A percentile compares a stretch with the other conserved stretches of the same genome.
These are phyloP conservation scores for Bacterosira constricta DNA, from an alignment of 108 stramenopile species.

Conservation along the genomic window DNA sequence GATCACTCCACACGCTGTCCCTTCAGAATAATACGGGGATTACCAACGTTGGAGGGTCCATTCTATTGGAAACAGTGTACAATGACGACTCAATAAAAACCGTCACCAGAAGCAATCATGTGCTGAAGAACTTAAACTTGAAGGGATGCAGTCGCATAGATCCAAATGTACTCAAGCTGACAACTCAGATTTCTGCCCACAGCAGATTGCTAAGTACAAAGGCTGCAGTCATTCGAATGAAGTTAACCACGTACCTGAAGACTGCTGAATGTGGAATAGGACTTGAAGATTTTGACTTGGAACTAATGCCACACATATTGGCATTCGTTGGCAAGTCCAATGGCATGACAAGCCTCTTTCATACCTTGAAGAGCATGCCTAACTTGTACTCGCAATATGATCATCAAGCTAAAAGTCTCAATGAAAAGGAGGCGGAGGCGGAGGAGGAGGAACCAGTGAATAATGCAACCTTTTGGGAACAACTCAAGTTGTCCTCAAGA, in stretches of 20 bases:
- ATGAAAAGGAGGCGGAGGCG: background rate
- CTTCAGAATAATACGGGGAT: constrained; percentile 19
- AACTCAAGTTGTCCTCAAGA: background rate
- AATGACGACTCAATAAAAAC: constrained; percentile 11
- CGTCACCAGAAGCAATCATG: constrained; percentile 26
- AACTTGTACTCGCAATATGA: constrained; percentile 1
- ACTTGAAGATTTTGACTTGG: constrained; percentile 6
- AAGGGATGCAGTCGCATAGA: constrained; percentile 18
- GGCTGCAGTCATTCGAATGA: constrained; percentile 6
- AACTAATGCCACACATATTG: constrained; percentile 13
- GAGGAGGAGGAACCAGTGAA: too few relatives aligned
- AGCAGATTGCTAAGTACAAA: background rate
- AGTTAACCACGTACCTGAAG: background rate
- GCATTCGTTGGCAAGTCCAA: constrained; percentile 8
- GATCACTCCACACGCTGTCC: constrained; percentile 10
- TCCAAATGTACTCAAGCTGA: background rate
- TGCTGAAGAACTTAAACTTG: constrained; percentile 12
- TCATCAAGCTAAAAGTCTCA: background rate
- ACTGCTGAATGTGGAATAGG: background rate
- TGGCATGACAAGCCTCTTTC: constrained; percentile 13
- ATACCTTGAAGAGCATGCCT: constrained; percentile 12
- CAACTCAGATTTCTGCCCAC: background rate
- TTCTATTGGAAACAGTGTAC: constrained; percentile 9
- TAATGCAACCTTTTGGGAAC: background rate
- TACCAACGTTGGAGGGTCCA: constrained; percentile 19